Evolutionary conservation across 225 moss, liverwort and hornwort genomes (phyloP), one percentile per base, ranked within the genome.

Genomic region (Pseudoscleropodium purum): DNA sequence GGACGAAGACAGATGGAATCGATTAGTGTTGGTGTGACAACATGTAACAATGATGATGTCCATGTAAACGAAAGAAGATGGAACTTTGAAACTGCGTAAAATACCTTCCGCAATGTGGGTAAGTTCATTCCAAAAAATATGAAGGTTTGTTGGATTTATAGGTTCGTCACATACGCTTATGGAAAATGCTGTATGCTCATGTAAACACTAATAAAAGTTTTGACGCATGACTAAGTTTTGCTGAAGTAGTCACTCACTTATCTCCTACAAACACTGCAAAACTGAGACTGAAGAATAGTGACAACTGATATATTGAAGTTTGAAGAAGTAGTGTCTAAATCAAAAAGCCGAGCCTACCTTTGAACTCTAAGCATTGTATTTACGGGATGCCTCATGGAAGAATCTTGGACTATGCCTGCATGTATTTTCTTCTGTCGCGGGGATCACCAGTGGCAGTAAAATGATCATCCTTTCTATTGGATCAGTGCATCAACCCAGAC

Each of bases 81-180:
- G 19, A 18, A 57, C 19, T 57, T 21, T 13, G 5, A 41, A 81
- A 81, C 9, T 81, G 21, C 10, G 11, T 39, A 6, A 20, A 20
- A 6, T 43, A 30, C 1, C 4, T 43, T 31, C 4, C 13, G 7
- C 8, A 61, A 57, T 62, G 19, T 59, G 2, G 33, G 31, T 45
- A 8, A 2, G 6, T 29, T 13, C 15, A 43, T 82, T 16, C 31
- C 31, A 21, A 2, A 27, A 27, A 57, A 6, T 15, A 9, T n/a
- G 6, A 14, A 0, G 2, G 0, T 9, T 21, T 21, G 13, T 7
- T 41, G 81, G 31, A 31, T 43, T 29, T 9, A 8, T 1, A 27
- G 6, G 8, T 16, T 8, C 10, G 25, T 24, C 64, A 61, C 63
- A 24, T 4, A 15, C 21, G 45, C 21, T 9, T 15, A 5, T 15